Evolutionary conservation across 2,329 filamentous ascomycete species (phyloP).

Genomic region (Curvularia verruculosa): DNA sequence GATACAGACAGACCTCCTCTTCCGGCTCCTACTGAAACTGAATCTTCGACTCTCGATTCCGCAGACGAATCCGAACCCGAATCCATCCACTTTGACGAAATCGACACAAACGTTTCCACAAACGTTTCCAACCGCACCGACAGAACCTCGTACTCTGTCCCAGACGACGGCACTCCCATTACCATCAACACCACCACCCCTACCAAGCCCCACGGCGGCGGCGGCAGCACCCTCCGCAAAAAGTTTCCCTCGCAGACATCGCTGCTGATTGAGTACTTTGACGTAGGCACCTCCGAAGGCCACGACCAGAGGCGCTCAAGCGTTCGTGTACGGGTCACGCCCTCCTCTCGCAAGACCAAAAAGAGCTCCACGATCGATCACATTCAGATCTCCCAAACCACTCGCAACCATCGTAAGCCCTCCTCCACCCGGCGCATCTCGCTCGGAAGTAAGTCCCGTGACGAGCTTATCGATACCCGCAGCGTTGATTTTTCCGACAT

Average conservation of each 20-base stretch:
- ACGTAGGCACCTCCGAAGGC: constrained; percentile 72
- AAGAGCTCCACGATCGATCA: constrained; percentile 69
- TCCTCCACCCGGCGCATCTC: constrained; percentile 73
- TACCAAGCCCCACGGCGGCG: constrained; percentile 64
- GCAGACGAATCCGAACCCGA: constrained; percentile 65
- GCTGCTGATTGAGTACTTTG: constrained; percentile 93
- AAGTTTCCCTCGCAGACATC: constrained; percentile 79
- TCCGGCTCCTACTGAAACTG: constrained; percentile 81
- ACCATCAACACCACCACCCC: constrained; percentile 82
- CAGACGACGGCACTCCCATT: constrained; percentile 86
- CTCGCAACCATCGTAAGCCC: constrained; percentile 69
- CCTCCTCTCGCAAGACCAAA: constrained; percentile 60
- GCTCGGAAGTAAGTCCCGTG: constrained; percentile 56
- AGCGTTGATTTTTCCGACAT: constrained; percentile 71
- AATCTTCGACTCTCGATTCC: constrained; percentile 68
- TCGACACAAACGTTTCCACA: constrained; percentile 72
- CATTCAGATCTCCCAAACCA: constrained; percentile 85
- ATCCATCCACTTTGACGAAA: constrained; percentile 55
- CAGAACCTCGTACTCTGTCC: constrained; percentile 77
- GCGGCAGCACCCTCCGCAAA: constrained; percentile 53
- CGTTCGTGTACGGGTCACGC: constrained; percentile 80
- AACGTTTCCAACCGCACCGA: constrained; percentile 73
- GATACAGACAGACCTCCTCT: constrained; percentile 64
- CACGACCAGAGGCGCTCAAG: constrained; percentile 75
- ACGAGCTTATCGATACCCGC: constrained; percentile 34